Evolutionary conservation across 2,329 filamentous ascomycete genomes (phyloP).

Genomic region (Fusarium kyushuense): DNA sequence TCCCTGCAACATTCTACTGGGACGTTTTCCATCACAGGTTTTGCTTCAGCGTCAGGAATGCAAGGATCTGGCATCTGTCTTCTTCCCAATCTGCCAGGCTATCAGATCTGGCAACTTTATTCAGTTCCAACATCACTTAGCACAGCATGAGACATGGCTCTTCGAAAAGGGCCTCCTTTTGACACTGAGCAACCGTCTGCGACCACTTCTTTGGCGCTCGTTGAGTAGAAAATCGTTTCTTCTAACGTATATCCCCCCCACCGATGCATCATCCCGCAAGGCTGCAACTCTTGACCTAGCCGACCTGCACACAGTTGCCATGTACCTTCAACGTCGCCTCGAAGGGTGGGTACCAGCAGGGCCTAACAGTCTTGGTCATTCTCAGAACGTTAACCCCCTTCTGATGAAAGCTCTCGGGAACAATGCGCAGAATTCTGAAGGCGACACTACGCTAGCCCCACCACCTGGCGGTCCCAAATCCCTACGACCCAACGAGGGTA

Average conservation of each 20-base stretch:
- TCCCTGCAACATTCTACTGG: conserved; percentile 84
- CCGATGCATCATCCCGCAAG: conserved; percentile 65
- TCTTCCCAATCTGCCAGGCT: conserved; percentile 78
- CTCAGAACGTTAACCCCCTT: conserved; percentile 62
- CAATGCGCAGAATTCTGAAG: conserved; percentile 54
- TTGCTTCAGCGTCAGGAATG: conserved; percentile 76
- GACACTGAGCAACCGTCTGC: conserved; percentile 79
- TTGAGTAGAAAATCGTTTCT: conserved; percentile 83
- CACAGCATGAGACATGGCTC: conserved; percentile 76
- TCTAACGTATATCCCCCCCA: conserved; percentile 78
- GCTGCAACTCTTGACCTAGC: conserved; percentile 81
- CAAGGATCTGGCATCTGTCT: conserved; percentile 72
- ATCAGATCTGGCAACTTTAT: conserved; percentile 81
- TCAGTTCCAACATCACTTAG: conserved; percentile 77
- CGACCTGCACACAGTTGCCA: conserved; percentile 73
- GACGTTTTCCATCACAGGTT: conserved; percentile 77
- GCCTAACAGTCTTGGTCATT: conserved; percentile 50
- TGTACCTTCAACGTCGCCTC: conserved; percentile 72
- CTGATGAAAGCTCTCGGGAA: conserved; percentile 66
- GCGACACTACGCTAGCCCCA: conserved; percentile 59
- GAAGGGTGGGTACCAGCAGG: conserved; percentile 66
- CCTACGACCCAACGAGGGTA: conserved; percentile 68
- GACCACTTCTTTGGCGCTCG: conserved; percentile 86
- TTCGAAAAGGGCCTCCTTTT: conserved; percentile 80
- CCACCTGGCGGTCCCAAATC: conserved; percentile 60